Evolutionary conservation across 352 stramenopile species (phyloP), one percentile per base, ranked within the genome.

Genomic region (Globisporangium splendens): DNA sequence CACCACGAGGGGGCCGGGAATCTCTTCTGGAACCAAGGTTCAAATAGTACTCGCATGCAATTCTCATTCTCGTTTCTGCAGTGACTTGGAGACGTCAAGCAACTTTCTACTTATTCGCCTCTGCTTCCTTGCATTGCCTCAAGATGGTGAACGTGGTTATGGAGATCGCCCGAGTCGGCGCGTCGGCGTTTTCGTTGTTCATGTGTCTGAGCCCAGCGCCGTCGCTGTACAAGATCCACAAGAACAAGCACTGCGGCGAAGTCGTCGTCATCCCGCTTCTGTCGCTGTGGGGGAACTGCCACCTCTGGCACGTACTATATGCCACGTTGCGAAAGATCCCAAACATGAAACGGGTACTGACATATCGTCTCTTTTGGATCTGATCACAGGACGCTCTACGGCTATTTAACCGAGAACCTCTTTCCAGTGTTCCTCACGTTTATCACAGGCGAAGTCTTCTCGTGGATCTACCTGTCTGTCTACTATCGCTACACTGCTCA

Each of bases 261-360:
- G 65, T 71, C 12, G 72, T 63, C 21, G 65, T 77, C 22, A 48
- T 79, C 43, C 70, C 71, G 1, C 59, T 79, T 10, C 65, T 72
- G 8, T 59, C 68, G 46, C 44, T 79, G 21, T 62, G 73, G 1
- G 65, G 61, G 12, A 75, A 68, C 46, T 77, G 65, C 12, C 68
- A 79, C 15, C 35, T 75, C 20, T 77, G 71, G 71, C 71, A 50
- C 52, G 42, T n/a, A 35, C 33, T 21, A 38, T n/a, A 33, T 8
- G 3, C 20, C 24, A 31, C 24, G 24, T 31, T 31, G 24, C 24
- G 2, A 5, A 31, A 5, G 24, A 31, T 31, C 24, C 24, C 24
- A 31, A 31, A 31, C 24, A 31, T 31, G 24, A 31, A 31, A 5
- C 24, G 24, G 24, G 5, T 31, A 31, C 24, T 31, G 24, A 31